Base-by-base conservation (phyloP, 2,329 filamentous ascomycete genomes). In the Iodosphaeria phyllophila region DNA sequence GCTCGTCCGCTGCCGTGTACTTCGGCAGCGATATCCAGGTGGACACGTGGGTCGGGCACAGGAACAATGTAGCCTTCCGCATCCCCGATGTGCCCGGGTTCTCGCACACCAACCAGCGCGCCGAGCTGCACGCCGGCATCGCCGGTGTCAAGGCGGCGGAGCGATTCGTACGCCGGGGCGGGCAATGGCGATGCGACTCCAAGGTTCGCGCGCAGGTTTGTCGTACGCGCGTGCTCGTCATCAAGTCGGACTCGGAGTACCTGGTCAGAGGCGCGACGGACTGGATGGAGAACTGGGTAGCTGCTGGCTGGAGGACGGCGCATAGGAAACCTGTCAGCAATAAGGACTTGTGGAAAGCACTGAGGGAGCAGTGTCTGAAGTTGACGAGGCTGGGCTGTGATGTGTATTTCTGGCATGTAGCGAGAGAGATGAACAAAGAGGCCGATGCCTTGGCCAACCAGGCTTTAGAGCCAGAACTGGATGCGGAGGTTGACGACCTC, bases 161-260 rank as follows among this genome's bases (percentile, higher is more conserved):
- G 38, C 36, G 53, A 27, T 43, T 45, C 41, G n/a, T n/a, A n/a
- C n/a, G n/a, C n/a, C n/a, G n/a, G n/a, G n/a, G n/a, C n/a, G n/a
- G n/a, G n/a, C n/a, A n/a, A n/a, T n/a, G n/a, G n/a, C n/a, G n/a
- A n/a, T n/a, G n/a, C n/a, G n/a, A n/a, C n/a, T n/a, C n/a, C n/a
- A n/a, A n/a, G n/a, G n/a, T n/a, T n/a, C n/a, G n/a, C n/a, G n/a
- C n/a, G n/a, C n/a, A n/a, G n/a, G n/a, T n/a, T n/a, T n/a, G n/a
- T n/a, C n/a, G n/a, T n/a, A n/a, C n/a, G n/a, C 19, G 30, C 8
- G 41, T 40, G 2, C 5, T 68, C 3, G 54, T 65, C 18, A 50
- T 70, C 29, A 63, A 61, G 3, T 64, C 60, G 0, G 59, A 69
- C 35, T 64, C 59, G 0, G 47, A 50, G 15, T 66, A 66, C 34